Conservation (phyloP, 768 basidiomycete species). For the Boletus patriciae region DNA sequence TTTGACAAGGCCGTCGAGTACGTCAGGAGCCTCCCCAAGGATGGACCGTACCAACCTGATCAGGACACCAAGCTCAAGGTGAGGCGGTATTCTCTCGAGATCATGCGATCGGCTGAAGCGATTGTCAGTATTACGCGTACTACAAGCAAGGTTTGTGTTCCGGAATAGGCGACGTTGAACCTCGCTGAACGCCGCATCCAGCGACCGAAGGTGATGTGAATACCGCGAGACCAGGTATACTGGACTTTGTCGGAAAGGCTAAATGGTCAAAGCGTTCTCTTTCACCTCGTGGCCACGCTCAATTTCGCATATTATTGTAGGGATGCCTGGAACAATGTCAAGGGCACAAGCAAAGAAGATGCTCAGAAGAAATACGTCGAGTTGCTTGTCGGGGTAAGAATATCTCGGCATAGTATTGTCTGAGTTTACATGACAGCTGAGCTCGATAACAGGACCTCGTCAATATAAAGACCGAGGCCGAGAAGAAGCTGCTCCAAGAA, state of each 20-base stretch:
- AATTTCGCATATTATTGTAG: conserved; percentile 37
- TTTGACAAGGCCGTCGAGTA: conserved; percentile 77
- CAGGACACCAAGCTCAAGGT: conserved; percentile 79
- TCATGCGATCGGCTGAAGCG: conserved; percentile 8
- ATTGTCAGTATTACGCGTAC: conserved; percentile 80
- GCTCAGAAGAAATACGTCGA: conserved; percentile 75
- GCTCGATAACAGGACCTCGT: conserved; percentile 53
- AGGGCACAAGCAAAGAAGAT: conserved; percentile 72
- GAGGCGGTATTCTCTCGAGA: conserved; percentile 33
- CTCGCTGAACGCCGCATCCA: conserved; percentile 30
- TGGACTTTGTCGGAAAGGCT: conserved; percentile 85
- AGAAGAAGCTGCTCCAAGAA: conserved; percentile 55
- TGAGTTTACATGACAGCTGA: background rate
- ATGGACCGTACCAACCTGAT: conserved; percentile 69
- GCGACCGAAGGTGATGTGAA: conserved; percentile 75
- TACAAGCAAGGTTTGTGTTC: conserved; percentile 81
- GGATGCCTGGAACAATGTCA: conserved; percentile 81
- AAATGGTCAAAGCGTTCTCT: conserved; percentile 65
- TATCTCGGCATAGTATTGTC: background rate
- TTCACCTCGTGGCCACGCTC: background rate
- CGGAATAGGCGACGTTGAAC: background rate
- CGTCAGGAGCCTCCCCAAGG: conserved; percentile 64
- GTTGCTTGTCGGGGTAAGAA: conserved; percentile 63
- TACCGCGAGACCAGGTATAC: conserved; percentile 62
- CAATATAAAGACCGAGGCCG: conserved; percentile 46